Evolutionary conservation across 306 rosid genomes (phyloP).

Genomic region (Casuarina glauca): DNA sequence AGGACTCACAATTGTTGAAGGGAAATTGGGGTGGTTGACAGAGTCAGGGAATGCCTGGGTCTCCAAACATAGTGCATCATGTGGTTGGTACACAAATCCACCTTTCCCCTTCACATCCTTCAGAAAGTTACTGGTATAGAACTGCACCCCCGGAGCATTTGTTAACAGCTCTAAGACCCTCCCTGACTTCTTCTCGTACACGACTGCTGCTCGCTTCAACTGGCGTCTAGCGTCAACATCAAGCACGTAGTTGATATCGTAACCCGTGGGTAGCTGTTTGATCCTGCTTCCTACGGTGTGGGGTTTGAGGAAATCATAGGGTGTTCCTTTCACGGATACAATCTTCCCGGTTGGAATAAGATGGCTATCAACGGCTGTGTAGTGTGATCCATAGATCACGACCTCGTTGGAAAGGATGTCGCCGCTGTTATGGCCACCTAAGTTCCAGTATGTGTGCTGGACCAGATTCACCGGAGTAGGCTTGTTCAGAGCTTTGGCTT

Average conservation of each 20-base stretch:
- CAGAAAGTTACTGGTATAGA: constrained; percentile 58
- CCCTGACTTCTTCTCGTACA: constrained; percentile 63
- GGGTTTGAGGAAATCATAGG: constrained; percentile 77
- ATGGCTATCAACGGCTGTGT: constrained; percentile 53
- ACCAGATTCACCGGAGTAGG: constrained; percentile 83
- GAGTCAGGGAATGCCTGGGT: constrained; percentile 73
- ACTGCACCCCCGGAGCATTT: constrained; percentile 79
- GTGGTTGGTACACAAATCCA: constrained; percentile 57
- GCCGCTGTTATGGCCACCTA: constrained; percentile 78
- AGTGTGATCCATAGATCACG: constrained; percentile 66
- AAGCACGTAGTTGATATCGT: constrained; percentile 72
- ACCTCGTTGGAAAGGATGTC: constrained; percentile 55
- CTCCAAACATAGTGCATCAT: constrained; percentile 62
- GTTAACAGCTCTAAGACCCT: constrained; percentile 59
- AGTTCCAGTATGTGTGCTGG: constrained; percentile 83
- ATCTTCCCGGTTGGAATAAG: constrained; percentile 82
- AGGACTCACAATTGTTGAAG: constrained; percentile 68
- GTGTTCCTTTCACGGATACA: constrained; percentile 56
- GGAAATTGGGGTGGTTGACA: constrained; percentile 72
- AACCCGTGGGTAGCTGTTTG: constrained; percentile 53
- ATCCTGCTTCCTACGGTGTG: constrained; percentile 59
- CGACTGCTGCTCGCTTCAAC: constrained; percentile 51
- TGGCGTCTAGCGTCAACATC: constrained; percentile 37
- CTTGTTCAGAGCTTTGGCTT: constrained; percentile 77
- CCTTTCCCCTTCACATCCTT: constrained; percentile 67